Evolutionary conservation across 768 basidiomycete genomes (phyloP), one percentile per base, ranked within the genome.

Genomic region (Mycena rebaudengoi): DNA sequence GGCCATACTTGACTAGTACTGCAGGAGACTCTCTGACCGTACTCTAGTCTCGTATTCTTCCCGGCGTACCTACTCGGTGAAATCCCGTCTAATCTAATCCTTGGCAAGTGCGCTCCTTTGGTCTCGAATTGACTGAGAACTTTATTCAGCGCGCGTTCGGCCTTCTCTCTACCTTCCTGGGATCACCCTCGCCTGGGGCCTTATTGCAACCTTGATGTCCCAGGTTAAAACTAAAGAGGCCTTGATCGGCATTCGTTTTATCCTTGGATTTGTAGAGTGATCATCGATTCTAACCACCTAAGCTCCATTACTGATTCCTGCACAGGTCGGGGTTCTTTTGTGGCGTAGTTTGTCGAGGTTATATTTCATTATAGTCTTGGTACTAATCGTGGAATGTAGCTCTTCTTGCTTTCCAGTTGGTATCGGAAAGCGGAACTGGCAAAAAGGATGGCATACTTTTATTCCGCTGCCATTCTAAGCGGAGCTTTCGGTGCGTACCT

Each of bases 391-490:
- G 44, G 44, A 32, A 62, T 26, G 51, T 40, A 62, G 60, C 60
- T 62, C 44, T 62, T 62, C 60, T 62, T 62, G 45, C 52, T 62
- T 45, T 62, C 60, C 44, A 62, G 60, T 54, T 62, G 60, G 60
- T 62, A 62, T 48, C 60, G 60, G 43, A 62, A 62, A 48, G 60
- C 60, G 35, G 60, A 62, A 55, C 52, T 62, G 12, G 60, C 60
- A 49, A 62, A 62, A 40, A 39, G 60, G 52, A 62, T 62, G 60
- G 60, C 60, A 30, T 62, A 54, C 52, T 62, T 62, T 54, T 62
- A 62, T 39, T 62, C 60, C 45, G 60, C 60, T 32, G 60, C 60
- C 35, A 62, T 62, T 41, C 45, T 62, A 39, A 62, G 60, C 45
- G 60, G 60, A 54, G 60, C 60, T 48, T 62, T 62, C 60, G 60